These are phyloP conservation scores for Euphorbia tirucalli DNA, from an alignment of 345 rosid genomes.

Conservation along the genomic window DNA sequence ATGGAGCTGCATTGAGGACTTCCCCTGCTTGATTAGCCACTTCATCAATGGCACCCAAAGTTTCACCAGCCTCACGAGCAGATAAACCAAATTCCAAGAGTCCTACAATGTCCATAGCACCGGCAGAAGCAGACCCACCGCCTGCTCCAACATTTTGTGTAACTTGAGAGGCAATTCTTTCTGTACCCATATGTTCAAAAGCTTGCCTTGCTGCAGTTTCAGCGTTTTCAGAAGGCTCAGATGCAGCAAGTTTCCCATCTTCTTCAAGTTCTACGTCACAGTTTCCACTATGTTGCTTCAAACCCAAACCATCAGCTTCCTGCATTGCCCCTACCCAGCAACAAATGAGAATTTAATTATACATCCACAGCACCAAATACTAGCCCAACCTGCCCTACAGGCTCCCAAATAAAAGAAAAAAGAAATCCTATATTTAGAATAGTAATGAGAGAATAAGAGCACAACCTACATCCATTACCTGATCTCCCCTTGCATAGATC, in stretches of 20 bases:
- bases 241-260: slow-evolving; percentile 11
- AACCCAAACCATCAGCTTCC: slow-evolving; percentile 61
- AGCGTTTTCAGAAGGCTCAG: slow-evolving; percentile 14
- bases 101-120: slow-evolving; percentile 21
- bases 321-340: slow-evolving; percentile 95
- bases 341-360: slow-evolving; percentile 71
- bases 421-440: no score
- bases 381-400: slow-evolving; percentile 19
- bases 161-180: slow-evolving; percentile 28
- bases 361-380: slow-evolving; percentile 33
- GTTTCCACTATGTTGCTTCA: slow-evolving; percentile 36
- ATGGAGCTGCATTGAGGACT: slow-evolving; percentile 22
- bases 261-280: slow-evolving; percentile 24
- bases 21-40: slow-evolving; percentile 12
- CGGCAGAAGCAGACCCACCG: slow-evolving; percentile 25
- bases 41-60: slow-evolving; percentile 17
- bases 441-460: slow-evolving; percentile 44
- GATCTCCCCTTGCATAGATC: slow-evolving; percentile 54
- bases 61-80: slow-evolving; percentile 29
- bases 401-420: slow-evolving; percentile 5
- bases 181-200: slow-evolving; percentile 13
- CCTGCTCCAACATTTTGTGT: slow-evolving; percentile 30
- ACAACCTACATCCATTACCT: slow-evolving; percentile 83
- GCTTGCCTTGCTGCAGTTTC: slow-evolving; percentile 30
- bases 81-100: slow-evolving; percentile 19